Evolutionary conservation across 352 stramenopile species (phyloP).

Genomic region (Pythium coloratum): DNA sequence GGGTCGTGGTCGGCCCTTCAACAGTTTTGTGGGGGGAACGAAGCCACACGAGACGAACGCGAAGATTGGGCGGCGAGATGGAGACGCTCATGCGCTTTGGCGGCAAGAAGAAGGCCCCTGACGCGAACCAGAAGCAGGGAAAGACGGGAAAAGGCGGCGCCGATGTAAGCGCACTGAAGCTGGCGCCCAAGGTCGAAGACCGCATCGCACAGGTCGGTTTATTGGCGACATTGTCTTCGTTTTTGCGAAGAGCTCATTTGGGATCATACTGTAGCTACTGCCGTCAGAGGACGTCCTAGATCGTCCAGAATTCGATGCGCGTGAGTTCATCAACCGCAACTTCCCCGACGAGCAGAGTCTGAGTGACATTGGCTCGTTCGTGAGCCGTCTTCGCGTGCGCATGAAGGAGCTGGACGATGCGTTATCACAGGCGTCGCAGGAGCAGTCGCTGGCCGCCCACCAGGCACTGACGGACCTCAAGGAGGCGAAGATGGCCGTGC

Average conservation of each 20-base stretch:
- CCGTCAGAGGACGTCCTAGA: conserved; percentile 88
- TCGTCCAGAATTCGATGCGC: conserved; percentile 87
- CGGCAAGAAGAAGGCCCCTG: conserved; percentile 28
- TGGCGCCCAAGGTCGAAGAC: conserved; percentile 53
- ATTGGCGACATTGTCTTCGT: neutral
- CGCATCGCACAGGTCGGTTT: conserved; percentile 46
- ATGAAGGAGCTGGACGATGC: conserved; percentile 84
- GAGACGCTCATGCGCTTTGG: conserved; percentile 30
- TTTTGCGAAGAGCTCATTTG: neutral
- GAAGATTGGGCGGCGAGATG: conserved; percentile 11
- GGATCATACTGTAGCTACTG: conserved; percentile 39
- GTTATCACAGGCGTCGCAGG: conserved; percentile 76
- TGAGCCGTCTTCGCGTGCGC: conserved; percentile 66
- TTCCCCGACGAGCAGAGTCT: conserved; percentile 89
- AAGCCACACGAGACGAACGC: neutral
- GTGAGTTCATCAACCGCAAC: conserved; percentile 92
- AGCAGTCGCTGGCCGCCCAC: conserved; percentile 72
- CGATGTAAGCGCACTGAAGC: conserved; percentile 41
- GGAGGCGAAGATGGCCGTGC: conserved; percentile 81
- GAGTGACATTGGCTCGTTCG: conserved; percentile 79
- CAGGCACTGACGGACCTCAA: conserved; percentile 84
- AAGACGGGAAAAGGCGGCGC: neutral
- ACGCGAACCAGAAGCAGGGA: conserved; percentile 10
- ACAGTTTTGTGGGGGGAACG: neutral
- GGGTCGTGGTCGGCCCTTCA: neutral